Percentiles rank a stretch among this genome's conserved stretches.
phyloP scores from a whole-genome alignment of 75 land plant species.

The Pseudotsuga menziesii region DNA sequence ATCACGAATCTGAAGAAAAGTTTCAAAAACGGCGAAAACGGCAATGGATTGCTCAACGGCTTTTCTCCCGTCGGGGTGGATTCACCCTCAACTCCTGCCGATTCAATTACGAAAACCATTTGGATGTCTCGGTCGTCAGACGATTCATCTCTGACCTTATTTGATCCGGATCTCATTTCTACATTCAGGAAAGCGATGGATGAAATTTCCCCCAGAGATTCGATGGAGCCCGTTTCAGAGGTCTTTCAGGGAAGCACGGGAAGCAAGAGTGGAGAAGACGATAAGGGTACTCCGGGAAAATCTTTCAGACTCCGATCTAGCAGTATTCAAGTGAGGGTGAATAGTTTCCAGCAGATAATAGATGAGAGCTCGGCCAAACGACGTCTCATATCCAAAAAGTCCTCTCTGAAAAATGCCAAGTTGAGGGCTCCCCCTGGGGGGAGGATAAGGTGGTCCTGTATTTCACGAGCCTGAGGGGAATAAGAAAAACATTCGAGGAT shows the following conservation, averaged over 20 bases:
- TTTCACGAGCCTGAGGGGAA: constrained; percentile 57
- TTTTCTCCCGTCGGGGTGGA: not conserved
- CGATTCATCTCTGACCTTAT: constrained; percentile 15
- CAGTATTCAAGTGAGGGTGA: constrained; percentile 14
- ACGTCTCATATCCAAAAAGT: not conserved
- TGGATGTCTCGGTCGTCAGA: constrained; percentile 12
- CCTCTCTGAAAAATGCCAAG: constrained; percentile 7
- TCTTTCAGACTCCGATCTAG: not conserved
- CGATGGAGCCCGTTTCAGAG: constrained; percentile 4
- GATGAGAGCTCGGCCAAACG: constrained; percentile 7
- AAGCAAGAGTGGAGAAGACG: not conserved
- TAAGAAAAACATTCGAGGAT: constrained; percentile 61
- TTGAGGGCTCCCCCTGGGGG: constrained; percentile 18
- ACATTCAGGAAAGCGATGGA: constrained; percentile 32
- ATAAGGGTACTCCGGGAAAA: not conserved
- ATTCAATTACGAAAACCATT: constrained; percentile 10
- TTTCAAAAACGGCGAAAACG: too few species aligned
- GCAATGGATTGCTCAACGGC: not conserved
- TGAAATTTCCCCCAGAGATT: constrained; percentile 14
- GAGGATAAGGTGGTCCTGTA: constrained; percentile 42
- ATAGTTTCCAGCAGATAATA: constrained; percentile 19
- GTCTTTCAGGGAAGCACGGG: constrained; percentile 22
- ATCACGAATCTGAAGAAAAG: not conserved
- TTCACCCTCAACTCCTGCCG: not conserved
- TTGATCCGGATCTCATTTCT: constrained; percentile 33